Evolutionary conservation across 2,329 filamentous ascomycete species (phyloP).

Genomic region (Herpotrichia juniperi): DNA sequence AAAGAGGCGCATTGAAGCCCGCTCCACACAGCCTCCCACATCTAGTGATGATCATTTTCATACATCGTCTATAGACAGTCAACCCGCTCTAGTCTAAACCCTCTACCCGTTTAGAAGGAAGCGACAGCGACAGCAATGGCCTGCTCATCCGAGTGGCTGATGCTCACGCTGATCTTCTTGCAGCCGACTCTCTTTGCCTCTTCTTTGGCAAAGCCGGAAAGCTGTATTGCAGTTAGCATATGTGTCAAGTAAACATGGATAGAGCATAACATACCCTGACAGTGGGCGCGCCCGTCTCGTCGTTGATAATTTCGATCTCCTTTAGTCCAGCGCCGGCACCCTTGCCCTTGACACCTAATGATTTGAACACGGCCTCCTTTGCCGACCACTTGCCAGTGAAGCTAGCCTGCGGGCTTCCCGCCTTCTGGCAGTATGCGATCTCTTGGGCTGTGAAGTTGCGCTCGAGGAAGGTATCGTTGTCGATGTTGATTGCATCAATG

Average conservation of each 20-base stretch:
- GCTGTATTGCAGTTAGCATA: constrained; percentile 56
- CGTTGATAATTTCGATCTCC: constrained; percentile 90
- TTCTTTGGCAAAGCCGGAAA: constrained; percentile 81
- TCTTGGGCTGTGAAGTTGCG: constrained; percentile 91
- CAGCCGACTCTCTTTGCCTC: constrained; percentile 87
- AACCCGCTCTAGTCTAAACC: background rate
- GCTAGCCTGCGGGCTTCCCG: constrained; percentile 80
- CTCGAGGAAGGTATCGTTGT: constrained; percentile 91
- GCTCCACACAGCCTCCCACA: background rate
- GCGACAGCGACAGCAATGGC: constrained; percentile 93
- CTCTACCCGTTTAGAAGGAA: constrained; percentile 57
- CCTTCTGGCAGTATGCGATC: constrained; percentile 83
- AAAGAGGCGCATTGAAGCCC: background rate
- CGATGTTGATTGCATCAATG: constrained; percentile 84
- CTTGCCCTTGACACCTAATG: constrained; percentile 82
- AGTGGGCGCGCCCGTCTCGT: constrained; percentile 79
- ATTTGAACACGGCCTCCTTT: constrained; percentile 99
- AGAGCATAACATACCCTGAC: constrained; percentile 72
- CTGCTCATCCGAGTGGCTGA: constrained; percentile 93
- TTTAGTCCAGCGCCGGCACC: constrained; percentile 88
- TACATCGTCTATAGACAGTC: background rate
- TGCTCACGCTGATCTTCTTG: constrained; percentile 88
- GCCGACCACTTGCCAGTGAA: constrained; percentile 97
- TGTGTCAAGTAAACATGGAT: constrained; percentile 1
- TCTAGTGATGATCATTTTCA: background rate